Evolutionary conservation across 139 green algal genomes (phyloP).

Genomic region (Tetradesmus lagerheimii): DNA sequence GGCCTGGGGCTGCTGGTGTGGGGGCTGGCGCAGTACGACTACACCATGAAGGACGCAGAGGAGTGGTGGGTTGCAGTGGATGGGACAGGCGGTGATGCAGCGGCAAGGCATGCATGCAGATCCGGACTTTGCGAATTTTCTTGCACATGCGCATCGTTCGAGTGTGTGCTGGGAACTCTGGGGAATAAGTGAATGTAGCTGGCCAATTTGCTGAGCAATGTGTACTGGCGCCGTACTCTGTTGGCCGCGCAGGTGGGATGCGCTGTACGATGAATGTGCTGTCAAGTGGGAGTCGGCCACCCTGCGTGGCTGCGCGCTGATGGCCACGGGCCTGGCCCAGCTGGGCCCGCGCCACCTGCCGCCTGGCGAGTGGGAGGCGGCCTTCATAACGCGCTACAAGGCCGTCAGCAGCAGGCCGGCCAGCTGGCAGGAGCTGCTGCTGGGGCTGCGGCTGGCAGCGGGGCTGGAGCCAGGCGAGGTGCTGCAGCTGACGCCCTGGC

Average conservation of each 20-base stretch:
- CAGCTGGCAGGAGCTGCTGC: slow-evolving; percentile 25
- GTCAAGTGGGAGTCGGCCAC: slow-evolving; percentile 27
- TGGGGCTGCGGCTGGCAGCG: slow-evolving; percentile 28
- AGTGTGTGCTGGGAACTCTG: too few species aligned
- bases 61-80: neutral
- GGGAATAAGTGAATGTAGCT: too few species aligned
- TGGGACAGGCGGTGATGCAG: neutral
- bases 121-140: too few species aligned
- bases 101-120: neutral
- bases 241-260: slow-evolving; percentile 17
- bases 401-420: neutral
- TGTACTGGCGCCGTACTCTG: too few species aligned
- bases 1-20: slow-evolving; percentile 54
- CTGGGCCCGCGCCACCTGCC: slow-evolving; percentile 19
- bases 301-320: slow-evolving; percentile 23
- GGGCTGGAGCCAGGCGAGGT: slow-evolving; percentile 33
- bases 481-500: slow-evolving; percentile 1
- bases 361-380: slow-evolving; percentile 35
- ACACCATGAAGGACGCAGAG: slow-evolving; percentile 3
- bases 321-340: slow-evolving; percentile 8
- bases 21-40: slow-evolving; percentile 49
- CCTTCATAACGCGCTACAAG: slow-evolving; percentile 13
- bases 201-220: too few species aligned
- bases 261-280: slow-evolving; percentile 20
- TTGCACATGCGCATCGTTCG: too few species aligned